These are phyloP conservation scores for Sugiyamaella grinbergsii DNA, from an alignment of 1,139 yeast genomes.

Conservation along the genomic window DNA sequence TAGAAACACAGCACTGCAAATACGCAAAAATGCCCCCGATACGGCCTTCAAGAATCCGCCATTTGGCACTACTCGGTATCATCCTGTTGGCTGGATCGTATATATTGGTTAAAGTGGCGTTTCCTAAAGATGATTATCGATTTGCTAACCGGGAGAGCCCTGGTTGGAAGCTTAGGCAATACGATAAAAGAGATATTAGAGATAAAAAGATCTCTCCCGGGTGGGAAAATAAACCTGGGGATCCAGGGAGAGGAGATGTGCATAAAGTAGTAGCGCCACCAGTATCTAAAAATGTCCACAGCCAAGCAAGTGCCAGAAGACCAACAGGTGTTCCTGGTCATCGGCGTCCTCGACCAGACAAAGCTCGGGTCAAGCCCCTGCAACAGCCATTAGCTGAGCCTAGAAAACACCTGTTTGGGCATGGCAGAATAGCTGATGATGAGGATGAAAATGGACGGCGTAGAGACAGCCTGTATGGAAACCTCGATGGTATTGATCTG, in stretches of 20 bases:
- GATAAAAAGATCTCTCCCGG: too few species aligned
- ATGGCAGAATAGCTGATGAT: constrained; percentile 9
- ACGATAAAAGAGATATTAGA: constrained; percentile 1
- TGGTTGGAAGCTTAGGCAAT: constrained; percentile 18
- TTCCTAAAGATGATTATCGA: constrained; percentile 14
- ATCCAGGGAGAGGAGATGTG: background rate
- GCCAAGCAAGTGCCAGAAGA: too few species aligned
- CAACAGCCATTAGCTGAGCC: background rate
- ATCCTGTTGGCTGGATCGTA: constrained; percentile 15
- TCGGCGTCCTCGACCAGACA: too few species aligned
- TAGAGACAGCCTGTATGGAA: constrained; percentile 6
- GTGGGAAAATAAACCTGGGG: background rate
- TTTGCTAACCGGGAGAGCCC: constrained; percentile 13
- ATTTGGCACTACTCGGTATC: constrained; percentile 15
- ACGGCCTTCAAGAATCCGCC: constrained; percentile 24
- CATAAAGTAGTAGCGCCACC: too few species aligned
- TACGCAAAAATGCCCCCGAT: constrained; percentile 15
- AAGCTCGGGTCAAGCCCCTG: background rate
- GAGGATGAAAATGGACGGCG: constrained; percentile 4
- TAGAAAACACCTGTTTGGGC: background rate
- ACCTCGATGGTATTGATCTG: constrained; percentile 14
- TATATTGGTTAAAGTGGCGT: constrained; percentile 12
- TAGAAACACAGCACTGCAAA: background rate
- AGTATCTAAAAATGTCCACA: too few species aligned
- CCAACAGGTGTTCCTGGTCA: too few species aligned